Conservation (phyloP, 805 yeast genomes). For the Wickerhamiella vanderwaltii region DNA sequence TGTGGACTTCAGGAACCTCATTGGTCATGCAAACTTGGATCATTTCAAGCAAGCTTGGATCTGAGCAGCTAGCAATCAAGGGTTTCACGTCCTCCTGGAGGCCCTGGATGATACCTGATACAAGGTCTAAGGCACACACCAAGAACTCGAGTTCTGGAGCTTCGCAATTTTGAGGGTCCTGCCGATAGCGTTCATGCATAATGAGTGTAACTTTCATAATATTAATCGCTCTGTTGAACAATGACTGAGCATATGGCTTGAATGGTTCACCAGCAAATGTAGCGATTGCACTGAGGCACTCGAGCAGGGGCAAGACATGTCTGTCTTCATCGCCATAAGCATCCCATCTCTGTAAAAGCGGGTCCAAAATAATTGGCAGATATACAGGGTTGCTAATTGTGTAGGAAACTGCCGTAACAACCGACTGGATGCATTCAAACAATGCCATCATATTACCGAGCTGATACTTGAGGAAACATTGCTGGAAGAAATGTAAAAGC, state of each 20-base stretch:
- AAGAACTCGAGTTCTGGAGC: slow-evolving; percentile 77
- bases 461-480: slow-evolving; percentile 68
- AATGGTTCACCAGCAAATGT: slow-evolving; percentile 73
- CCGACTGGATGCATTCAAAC: slow-evolving; percentile 84
- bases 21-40: slow-evolving; percentile 63
- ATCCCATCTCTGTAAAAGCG: slow-evolving; percentile 74
- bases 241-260: slow-evolving; percentile 80
- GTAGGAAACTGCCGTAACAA: slow-evolving; percentile 63
- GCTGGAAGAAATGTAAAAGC: slow-evolving; percentile 54
- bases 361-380: slow-evolving; percentile 59
- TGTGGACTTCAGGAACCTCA: slow-evolving; percentile 77
- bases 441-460: slow-evolving; percentile 67
- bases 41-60: slow-evolving; percentile 43
- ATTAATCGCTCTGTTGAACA: slow-evolving; percentile 63
- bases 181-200: slow-evolving; percentile 47
- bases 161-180: slow-evolving; percentile 40
- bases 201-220: slow-evolving; percentile 60
- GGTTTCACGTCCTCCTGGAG: slow-evolving; percentile 51
- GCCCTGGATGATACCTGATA: slow-evolving; percentile 91
- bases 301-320: slow-evolving; percentile 83
- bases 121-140: slow-evolving; percentile 75
- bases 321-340: slow-evolving; percentile 60
- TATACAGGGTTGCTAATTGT: slow-evolving; percentile 44
- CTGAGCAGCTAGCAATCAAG: slow-evolving; percentile 32
- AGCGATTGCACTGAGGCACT: slow-evolving; percentile 85